phyloP scores from a whole-genome alignment of 1,139 yeast species.

The Sugiyamaella novakii region DNA sequence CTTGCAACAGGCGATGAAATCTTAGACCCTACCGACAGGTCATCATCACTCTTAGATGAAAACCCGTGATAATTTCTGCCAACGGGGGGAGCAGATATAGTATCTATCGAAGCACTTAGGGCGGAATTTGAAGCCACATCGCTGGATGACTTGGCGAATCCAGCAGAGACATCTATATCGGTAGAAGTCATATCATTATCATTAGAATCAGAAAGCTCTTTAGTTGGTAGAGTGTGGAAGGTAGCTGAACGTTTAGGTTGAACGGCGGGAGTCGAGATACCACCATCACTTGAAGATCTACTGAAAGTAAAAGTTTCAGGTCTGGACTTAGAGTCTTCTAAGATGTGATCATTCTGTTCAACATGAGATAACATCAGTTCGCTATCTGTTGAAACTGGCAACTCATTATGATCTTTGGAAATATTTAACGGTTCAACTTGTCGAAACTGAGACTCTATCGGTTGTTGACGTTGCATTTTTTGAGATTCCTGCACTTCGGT shows the following conservation, averaged over 20 bases:
- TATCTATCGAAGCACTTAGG: conserved; percentile 21
- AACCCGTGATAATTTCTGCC: conserved; percentile 5
- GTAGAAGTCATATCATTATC: neutral
- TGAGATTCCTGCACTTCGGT: neutral
- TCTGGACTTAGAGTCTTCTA: neutral
- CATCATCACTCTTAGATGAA: conserved; percentile 14
- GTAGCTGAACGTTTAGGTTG: neutral
- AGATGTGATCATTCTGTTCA: neutral
- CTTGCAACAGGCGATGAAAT: conserved; percentile 6
- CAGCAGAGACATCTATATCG: conserved; percentile 12
- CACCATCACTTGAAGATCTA: conserved; percentile 2
- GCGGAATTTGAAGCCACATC: conserved; percentile 19
- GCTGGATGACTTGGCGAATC: neutral
- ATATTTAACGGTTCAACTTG: conserved; percentile 2
- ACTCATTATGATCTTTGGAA: neutral
- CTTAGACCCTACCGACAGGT: conserved; percentile 1
- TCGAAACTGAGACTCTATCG: neutral
- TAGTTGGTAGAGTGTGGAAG: neutral
- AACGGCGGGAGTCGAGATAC: neutral
- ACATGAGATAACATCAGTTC: too few relatives aligned
- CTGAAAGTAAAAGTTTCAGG: neutral
- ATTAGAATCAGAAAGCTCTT: neutral
- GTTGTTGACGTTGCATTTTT: too few relatives aligned
- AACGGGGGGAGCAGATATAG: conserved; percentile 21
- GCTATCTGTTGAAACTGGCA: neutral